phyloP scores from a whole-genome alignment of 1,284 basidiomycete species.

The Termitomyces sp. region DNA sequence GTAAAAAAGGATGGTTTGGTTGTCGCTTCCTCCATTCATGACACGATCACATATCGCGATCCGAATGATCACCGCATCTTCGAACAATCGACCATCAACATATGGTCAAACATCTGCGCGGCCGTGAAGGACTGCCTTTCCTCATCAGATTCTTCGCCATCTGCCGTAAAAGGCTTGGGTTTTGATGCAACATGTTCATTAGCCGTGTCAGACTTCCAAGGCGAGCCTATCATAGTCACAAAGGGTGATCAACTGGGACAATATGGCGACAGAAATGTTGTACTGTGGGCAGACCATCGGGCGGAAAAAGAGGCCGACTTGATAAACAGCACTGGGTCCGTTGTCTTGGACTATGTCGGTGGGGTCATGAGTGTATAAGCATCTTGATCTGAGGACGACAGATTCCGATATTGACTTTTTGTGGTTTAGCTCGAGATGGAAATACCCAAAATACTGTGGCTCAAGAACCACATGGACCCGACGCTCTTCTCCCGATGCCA shows the following conservation, averaged over 20 bases:
- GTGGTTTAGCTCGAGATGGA: conserved; percentile 86
- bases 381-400: conserved; percentile 25
- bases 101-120: conserved; percentile 78
- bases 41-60: conserved; percentile 84
- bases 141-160: conserved; percentile 56
- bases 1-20: conserved; percentile 75
- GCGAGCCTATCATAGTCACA: conserved; percentile 78
- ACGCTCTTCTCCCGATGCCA: conserved; percentile 78
- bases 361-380: conserved; percentile 85
- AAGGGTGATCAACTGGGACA: conserved; percentile 61
- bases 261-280: conserved; percentile 74
- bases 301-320: conserved; percentile 88
- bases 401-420: not conserved
- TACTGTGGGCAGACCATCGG: conserved; percentile 94
- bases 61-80: conserved; percentile 87
- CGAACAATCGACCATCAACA: conserved; percentile 86
- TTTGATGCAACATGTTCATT: conserved; percentile 98
- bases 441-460: conserved; percentile 94
- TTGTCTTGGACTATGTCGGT: conserved; percentile 92
- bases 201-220: conserved; percentile 76
- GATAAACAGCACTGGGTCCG: conserved; percentile 83
- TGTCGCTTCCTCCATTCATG: conserved; percentile 72
- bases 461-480: conserved; percentile 83
- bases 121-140: conserved; percentile 70
- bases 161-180: conserved; percentile 81